Evolutionary conservation across 179 eudicot species (phyloP).

Genomic region (Beta corolliflora): DNA sequence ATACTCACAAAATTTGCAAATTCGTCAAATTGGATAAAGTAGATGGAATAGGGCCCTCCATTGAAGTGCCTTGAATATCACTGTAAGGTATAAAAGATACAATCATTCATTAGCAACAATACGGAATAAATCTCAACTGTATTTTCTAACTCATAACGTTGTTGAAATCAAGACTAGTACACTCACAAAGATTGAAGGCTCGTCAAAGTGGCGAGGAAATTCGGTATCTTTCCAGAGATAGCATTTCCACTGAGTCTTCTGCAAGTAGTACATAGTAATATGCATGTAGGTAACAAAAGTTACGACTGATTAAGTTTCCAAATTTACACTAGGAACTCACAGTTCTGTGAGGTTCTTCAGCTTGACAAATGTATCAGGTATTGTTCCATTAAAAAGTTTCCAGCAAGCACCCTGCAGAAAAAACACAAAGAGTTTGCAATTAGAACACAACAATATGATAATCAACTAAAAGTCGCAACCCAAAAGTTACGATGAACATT

Average conservation of each 20-base stretch:
- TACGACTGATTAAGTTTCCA: constrained; percentile 6
- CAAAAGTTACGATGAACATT: neutral
- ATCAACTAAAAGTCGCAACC: neutral
- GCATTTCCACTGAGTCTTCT: constrained; percentile 69
- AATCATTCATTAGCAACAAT: neutral
- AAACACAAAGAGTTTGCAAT: neutral
- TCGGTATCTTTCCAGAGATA: constrained; percentile 73
- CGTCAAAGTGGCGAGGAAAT: constrained; percentile 76
- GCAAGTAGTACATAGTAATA: constrained; percentile 27
- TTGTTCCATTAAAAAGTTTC: constrained; percentile 66
- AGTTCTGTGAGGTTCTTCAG: constrained; percentile 61
- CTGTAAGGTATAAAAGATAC: constrained; percentile 34
- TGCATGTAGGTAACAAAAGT: neutral
- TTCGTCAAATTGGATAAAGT: constrained; percentile 54
- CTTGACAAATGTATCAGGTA: constrained; percentile 55
- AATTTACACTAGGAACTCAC: constrained; percentile 44
- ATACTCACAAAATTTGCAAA: constrained; percentile 58
- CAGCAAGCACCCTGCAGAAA: constrained; percentile 56
- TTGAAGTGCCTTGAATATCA: constrained; percentile 71
- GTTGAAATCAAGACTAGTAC: neutral
- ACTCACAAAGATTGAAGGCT: constrained; percentile 55
- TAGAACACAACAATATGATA: neutral
- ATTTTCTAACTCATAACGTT: neutral
- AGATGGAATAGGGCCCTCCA: constrained; percentile 85
- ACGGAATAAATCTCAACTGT: neutral